Percentiles rank a stretch among this genome's conserved stretches.
phyloP scores from a whole-genome alignment of 495 filamentous ascomycete species.

The Tuber melanosporum region DNA sequence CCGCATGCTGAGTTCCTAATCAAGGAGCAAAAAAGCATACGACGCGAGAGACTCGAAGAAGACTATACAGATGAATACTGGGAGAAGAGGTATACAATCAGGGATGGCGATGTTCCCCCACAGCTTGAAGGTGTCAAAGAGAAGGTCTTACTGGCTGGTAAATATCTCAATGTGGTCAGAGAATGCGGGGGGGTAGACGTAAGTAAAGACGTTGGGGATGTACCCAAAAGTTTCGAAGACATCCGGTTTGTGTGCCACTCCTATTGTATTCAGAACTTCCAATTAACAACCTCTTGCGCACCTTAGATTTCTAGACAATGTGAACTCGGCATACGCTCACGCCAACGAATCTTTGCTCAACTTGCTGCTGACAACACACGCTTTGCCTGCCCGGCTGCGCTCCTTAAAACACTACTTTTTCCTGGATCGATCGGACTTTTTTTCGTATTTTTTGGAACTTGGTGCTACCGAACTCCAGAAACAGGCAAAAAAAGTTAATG shows the following conservation, averaged over 20 bases:
- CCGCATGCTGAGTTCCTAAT: slow-evolving; percentile 91
- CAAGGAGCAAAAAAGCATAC: slow-evolving; percentile 92
- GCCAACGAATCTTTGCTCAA: slow-evolving; percentile 91
- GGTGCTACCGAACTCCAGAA: slow-evolving; percentile 81
- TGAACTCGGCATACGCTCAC: slow-evolving; percentile 88
- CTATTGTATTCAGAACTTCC: not conserved
- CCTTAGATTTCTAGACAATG: slow-evolving; percentile 77
- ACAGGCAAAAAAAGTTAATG: slow-evolving; percentile 78
- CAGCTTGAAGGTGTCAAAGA: slow-evolving; percentile 88
- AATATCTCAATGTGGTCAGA: slow-evolving; percentile 94
- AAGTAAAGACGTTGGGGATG: slow-evolving; percentile 78
- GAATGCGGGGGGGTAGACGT: slow-evolving; percentile 96
- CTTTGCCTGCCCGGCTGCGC: slow-evolving; percentile 72
- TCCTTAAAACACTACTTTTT: slow-evolving; percentile 99
- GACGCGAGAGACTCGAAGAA: slow-evolving; percentile 79
- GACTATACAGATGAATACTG: slow-evolving; percentile 99
- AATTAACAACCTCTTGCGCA: not conserved
- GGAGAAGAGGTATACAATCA: slow-evolving; percentile 93
- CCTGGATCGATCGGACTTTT: slow-evolving; percentile 94
- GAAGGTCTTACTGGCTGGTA: slow-evolving; percentile 88
- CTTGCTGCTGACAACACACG: slow-evolving; percentile 85
- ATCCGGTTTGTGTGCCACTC: slow-evolving; percentile 29
- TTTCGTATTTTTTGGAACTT: slow-evolving; percentile 93
- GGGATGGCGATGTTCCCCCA: slow-evolving; percentile 82
- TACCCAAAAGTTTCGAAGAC: slow-evolving; percentile 88